Evolutionary conservation across 345 rosid species (phyloP).

Genomic region (Geranium rotundifolium): DNA sequence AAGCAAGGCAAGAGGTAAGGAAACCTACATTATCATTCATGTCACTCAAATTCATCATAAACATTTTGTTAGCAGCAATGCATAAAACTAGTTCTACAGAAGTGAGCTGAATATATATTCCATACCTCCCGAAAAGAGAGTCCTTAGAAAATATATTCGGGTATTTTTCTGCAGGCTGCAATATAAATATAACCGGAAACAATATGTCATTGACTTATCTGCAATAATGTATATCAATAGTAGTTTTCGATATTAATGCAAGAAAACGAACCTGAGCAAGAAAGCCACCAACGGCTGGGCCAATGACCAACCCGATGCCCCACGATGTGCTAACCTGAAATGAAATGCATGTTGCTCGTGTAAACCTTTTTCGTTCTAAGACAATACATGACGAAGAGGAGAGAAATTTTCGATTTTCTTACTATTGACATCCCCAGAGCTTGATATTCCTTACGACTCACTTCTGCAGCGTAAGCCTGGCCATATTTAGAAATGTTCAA

Average conservation of each 20-base stretch:
- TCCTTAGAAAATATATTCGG: constrained; percentile 36
- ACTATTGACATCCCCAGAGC: constrained; percentile 67
- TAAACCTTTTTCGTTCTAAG: not conserved
- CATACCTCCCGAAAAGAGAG: constrained; percentile 60
- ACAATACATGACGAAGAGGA: not conserved
- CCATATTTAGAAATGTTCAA: constrained; percentile 5
- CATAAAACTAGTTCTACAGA: too few species aligned
- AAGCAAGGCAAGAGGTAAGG: constrained; percentile 77
- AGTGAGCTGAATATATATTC: not conserved
- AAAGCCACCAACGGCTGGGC: constrained; percentile 81
- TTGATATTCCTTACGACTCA: constrained; percentile 52
- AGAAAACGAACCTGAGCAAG: constrained; percentile 51
- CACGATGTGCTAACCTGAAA: constrained; percentile 65
- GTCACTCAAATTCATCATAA: constrained; percentile 9
- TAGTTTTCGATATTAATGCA: not conserved
- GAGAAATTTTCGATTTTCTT: constrained; percentile 22
- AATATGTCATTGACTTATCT: not conserved
- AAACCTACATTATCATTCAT: constrained; percentile 34
- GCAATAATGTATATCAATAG: not conserved
- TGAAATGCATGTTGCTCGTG: constrained; percentile 11
- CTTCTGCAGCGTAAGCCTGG: constrained; percentile 85
- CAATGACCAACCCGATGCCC: constrained; percentile 66
- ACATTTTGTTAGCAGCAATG: not conserved
- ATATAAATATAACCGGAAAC: not conserved
- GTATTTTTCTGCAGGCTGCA: constrained; percentile 65